A percentile compares a stretch with the other conserved stretches of the same genome.
These are phyloP conservation scores for Cyclocybe cylindracea DNA, from an alignment of 768 basidiomycete genomes.

Conservation along the genomic window DNA sequence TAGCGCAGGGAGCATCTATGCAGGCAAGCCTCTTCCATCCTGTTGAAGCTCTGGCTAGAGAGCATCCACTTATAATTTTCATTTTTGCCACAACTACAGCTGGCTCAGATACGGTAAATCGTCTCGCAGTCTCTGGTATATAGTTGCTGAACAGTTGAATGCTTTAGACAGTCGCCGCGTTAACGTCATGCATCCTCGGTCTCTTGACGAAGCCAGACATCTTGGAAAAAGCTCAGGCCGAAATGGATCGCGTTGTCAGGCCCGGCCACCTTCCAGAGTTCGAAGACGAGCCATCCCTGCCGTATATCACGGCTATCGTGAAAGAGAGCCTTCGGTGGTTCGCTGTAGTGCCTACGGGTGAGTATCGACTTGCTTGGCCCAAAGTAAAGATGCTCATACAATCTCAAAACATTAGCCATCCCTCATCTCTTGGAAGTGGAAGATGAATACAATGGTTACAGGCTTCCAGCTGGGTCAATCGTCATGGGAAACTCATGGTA, in stretches of 20 bases:
- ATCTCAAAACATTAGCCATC: slow-evolving; percentile 8
- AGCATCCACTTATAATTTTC: background rate
- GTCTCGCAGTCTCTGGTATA: background rate
- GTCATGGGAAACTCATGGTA: slow-evolving; percentile 31
- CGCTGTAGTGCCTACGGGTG: slow-evolving; percentile 25
- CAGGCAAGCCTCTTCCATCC: slow-evolving; percentile 3
- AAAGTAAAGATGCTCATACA: background rate
- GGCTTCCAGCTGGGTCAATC: slow-evolving; percentile 29
- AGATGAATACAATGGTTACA: slow-evolving; percentile 30
- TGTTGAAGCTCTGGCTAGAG: background rate
- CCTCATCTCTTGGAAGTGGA: slow-evolving; percentile 21
- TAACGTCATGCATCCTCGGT: slow-evolving; percentile 28
- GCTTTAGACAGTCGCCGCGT: slow-evolving; percentile 19
- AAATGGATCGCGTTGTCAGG: slow-evolving; percentile 33
- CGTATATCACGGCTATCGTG: slow-evolving; percentile 29
- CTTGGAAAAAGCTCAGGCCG: slow-evolving; percentile 29
- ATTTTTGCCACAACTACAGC: background rate
- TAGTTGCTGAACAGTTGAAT: background rate
- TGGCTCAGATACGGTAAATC: slow-evolving; percentile 1
- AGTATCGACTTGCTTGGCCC: background rate
- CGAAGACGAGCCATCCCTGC: slow-evolving; percentile 23
- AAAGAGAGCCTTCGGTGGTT: slow-evolving; percentile 29
- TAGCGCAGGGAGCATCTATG: slow-evolving; percentile 19
- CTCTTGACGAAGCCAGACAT: slow-evolving; percentile 29
- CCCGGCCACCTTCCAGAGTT: slow-evolving; percentile 29